Base-by-base conservation (phyloP, 1,284 basidiomycete genomes). In the Leccinum huronense region DNA sequence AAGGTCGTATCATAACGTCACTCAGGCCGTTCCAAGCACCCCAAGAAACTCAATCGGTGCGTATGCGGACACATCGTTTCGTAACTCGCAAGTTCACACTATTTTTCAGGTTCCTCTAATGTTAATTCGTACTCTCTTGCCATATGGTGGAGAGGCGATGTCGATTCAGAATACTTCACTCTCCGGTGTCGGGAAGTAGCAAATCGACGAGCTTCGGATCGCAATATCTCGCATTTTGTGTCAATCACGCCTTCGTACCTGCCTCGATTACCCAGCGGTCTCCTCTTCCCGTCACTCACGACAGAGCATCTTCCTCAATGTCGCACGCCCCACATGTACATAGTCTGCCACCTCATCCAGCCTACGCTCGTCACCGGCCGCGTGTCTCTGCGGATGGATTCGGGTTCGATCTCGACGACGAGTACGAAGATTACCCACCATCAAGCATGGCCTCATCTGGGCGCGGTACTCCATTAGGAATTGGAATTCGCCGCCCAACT, bases 1-100 rank as follows among this genome's bases (percentile, higher is more conserved):
- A 99, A 75, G 97, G 97, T 2, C 88, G 97, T 53, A 99, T 99
- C 70, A 95, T 71, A 99, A 99, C 72, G 95, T 99, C 56, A 96
- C 93, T 0, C 86, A 90, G 68, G 89, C 91, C 19, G 79, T 84
- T 59, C 81, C 85, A 45, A 80, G 78, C 60, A 81, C 83, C 30
- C 81, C 85, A 48, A 83, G 84, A 68, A 80, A 82, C 57, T 86
- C 85, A 42, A 80, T 81, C 62, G 84, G 91, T 93, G 69, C 63
- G 88, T 82, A 61, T 67, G 14, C 42, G 2, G n/a, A 27, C 14
- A 23, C 54, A 51, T 57, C 55, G 23, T 60, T 40, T 62, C 48
- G 60, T 61, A 36, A 53, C 19, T 16, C 58, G 58, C 58, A 53
- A 54, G 58, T 57, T 64, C 27, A 73, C 42, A 56, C 57, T 63